A percentile compares a stretch with the other conserved stretches of the same genome.
Conservation (phyloP, 345 rosid species). For the Erucastrum elatum region DNA sequence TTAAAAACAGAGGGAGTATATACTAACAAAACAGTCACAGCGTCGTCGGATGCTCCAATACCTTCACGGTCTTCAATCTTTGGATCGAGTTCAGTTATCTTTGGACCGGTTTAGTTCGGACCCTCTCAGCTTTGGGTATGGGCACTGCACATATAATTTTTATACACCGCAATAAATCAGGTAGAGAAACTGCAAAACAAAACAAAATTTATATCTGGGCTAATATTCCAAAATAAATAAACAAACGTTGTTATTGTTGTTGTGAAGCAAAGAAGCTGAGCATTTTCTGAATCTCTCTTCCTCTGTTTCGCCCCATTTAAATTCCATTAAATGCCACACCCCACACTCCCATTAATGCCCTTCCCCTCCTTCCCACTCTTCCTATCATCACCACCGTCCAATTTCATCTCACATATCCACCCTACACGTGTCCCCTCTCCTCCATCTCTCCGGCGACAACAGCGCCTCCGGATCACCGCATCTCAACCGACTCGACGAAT, state of each 20-base stretch:
- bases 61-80: constrained; percentile 8
- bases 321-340: constrained; percentile 55
- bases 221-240: too few species aligned
- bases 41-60: constrained; percentile 7
- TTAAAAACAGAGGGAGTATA: too few species aligned
- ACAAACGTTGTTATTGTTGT: background rate
- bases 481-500: constrained; percentile 84
- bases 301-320: constrained; percentile 42
- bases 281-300: background rate
- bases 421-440: constrained; percentile 69
- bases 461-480: constrained; percentile 99
- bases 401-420: constrained; percentile 27
- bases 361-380: constrained; percentile 31
- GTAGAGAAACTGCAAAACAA: background rate
- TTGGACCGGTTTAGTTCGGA: too few species aligned
- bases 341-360: constrained; percentile 51
- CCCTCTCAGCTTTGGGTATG: too few species aligned
- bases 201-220: too few species aligned
- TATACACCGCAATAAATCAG: background rate
- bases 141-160: too few species aligned
- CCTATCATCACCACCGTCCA: constrained; percentile 34
- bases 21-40: background rate
- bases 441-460: constrained; percentile 89
- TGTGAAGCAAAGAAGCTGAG: background rate
- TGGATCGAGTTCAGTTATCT: too few species aligned